Evolutionary conservation across 176 grass and related monocot genomes (phyloP).

Genomic region (Eremochloa ophiuroides): DNA sequence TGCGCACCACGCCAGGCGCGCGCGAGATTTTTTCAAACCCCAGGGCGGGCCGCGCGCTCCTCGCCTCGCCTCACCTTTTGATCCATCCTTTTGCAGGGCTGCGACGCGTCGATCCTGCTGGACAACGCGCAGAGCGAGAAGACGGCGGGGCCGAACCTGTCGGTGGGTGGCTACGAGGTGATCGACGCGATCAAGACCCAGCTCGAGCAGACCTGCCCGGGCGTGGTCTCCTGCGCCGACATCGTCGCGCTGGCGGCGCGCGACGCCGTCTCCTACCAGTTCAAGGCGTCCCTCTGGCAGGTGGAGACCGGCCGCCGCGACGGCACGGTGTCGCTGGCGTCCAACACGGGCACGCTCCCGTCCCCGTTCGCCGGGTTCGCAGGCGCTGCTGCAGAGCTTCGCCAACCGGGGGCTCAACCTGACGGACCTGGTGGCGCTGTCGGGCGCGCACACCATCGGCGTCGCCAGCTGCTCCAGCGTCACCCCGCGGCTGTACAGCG

Average conservation of each 20-base stretch:
- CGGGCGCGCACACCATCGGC: constrained; percentile 60
- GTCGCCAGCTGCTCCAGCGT: constrained; percentile 48
- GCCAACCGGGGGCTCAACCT: constrained; percentile 33
- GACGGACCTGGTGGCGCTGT: constrained; percentile 45
- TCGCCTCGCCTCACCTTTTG: too few species aligned
- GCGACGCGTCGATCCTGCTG: constrained; percentile 63
- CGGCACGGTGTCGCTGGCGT: constrained; percentile 29
- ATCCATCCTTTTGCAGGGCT: too few species aligned
- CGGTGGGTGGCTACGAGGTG: constrained; percentile 60
- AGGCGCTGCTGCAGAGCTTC: constrained; percentile 21
- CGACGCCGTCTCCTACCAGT: constrained; percentile 62
- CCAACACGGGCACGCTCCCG: constrained; percentile 30
- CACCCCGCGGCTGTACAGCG: constrained; percentile 37
- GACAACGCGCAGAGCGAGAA: constrained; percentile 51
- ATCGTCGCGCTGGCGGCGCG: constrained; percentile 50
- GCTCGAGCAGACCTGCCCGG: constrained; percentile 33
- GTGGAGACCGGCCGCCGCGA: constrained; percentile 53
- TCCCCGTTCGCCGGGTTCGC: constrained; percentile 21
- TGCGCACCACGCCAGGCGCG: not conserved
- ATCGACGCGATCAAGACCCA: constrained; percentile 66
- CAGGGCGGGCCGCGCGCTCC: too few species aligned
- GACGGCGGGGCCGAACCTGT: constrained; percentile 43
- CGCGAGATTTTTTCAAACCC: constrained; percentile 12
- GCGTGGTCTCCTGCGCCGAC: constrained; percentile 58
- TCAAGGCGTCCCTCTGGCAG: constrained; percentile 42